phyloP scores from a whole-genome alignment of 1,284 basidiomycete species.

The Boletus mariae region DNA sequence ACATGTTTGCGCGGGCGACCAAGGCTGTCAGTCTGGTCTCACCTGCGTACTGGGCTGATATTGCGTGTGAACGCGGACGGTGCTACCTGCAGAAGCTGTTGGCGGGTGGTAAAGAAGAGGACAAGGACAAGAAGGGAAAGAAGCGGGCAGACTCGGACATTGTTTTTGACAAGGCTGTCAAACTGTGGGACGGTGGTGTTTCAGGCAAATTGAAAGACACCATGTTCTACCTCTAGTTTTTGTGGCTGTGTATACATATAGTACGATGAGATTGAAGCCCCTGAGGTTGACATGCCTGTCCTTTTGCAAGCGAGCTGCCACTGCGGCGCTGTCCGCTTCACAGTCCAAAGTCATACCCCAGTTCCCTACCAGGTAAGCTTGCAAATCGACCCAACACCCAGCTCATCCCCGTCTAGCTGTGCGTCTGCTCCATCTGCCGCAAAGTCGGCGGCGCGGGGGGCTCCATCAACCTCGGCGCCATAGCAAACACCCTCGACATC shows the following conservation, averaged over 20 bases:
- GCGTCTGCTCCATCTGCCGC: slow-evolving; percentile 60
- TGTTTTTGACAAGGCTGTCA: slow-evolving; percentile 47
- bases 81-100: slow-evolving; percentile 69
- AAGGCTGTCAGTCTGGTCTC: slow-evolving; percentile 78
- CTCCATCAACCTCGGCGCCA: slow-evolving; percentile 55
- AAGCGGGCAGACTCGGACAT: background rate
- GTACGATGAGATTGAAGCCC: background rate
- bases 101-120: slow-evolving; percentile 36
- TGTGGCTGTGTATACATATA: too few relatives aligned
- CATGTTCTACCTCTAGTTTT: slow-evolving; percentile 61
- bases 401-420: slow-evolving; percentile 37
- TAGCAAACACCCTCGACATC: slow-evolving; percentile 45
- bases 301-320: slow-evolving; percentile 58
- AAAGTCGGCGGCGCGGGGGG: slow-evolving; percentile 60
- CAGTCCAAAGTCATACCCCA: slow-evolving; percentile 50
- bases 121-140: slow-evolving; percentile 12
- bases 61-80: slow-evolving; percentile 74
- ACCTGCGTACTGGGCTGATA: slow-evolving; percentile 73
- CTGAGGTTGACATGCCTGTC: slow-evolving; percentile 40
- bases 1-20: slow-evolving; percentile 75
- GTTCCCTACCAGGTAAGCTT: slow-evolving; percentile 52
- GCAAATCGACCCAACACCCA: too few relatives aligned
- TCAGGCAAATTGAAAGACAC: slow-evolving; percentile 50
- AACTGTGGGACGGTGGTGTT: slow-evolving; percentile 58
- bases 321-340: slow-evolving; percentile 55